These are phyloP conservation scores for Suillus discolor DNA, from an alignment of 768 basidiomycete species.

Conservation along the genomic window DNA sequence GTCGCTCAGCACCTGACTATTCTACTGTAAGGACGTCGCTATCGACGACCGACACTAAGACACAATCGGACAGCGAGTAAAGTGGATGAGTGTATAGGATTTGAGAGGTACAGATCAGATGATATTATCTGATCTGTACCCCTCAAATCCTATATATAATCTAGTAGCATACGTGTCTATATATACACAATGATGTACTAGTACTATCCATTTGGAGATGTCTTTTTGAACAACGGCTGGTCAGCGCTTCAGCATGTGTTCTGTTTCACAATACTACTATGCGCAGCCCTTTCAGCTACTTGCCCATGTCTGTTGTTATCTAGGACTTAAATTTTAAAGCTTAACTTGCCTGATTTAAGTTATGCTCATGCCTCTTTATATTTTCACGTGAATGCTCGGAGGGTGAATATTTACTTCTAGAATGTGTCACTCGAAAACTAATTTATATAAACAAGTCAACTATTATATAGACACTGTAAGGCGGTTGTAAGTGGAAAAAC, in stretches of 20 bases:
- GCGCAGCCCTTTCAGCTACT: neutral
- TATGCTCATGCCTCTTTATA: too few relatives aligned
- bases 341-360: neutral
- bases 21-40: neutral
- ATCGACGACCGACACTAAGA: too few relatives aligned
- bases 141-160: too few relatives aligned
- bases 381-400: too few relatives aligned
- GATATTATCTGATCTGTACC: too few relatives aligned
- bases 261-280: neutral
- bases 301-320: neutral
- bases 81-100: too few relatives aligned
- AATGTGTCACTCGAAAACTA: neutral
- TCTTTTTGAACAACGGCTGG: neutral
- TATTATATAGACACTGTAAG: neutral
- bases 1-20: neutral
- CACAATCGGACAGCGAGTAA: too few relatives aligned
- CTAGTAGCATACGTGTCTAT: too few relatives aligned
- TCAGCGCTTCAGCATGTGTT: too few relatives aligned
- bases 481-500: neutral
- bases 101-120: too few relatives aligned
- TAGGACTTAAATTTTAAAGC: too few relatives aligned
- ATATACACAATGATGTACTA: too few relatives aligned
- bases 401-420: neutral
- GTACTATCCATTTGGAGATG: neutral
- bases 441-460: neutral